These are phyloP conservation scores for Adansonia rubrostipa DNA, from an alignment of 441 rosid genomes.

Conservation along the genomic window DNA sequence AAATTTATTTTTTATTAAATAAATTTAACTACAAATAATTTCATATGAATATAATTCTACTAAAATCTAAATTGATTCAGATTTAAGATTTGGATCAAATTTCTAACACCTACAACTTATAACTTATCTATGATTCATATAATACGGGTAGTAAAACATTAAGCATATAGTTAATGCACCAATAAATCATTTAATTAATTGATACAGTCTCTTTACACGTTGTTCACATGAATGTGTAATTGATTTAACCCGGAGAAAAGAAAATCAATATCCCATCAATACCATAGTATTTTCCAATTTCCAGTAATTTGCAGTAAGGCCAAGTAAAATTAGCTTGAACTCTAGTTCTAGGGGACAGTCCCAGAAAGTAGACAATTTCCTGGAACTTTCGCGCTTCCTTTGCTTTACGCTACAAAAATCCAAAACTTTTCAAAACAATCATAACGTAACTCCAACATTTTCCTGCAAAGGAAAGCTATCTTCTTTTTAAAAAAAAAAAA, in stretches of 20 bases:
- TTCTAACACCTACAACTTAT: background rate
- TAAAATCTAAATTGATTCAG: no score
- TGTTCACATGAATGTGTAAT: background rate
- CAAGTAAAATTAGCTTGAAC: background rate
- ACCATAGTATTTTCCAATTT: background rate
- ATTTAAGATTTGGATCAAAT: no score
- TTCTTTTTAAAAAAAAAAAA: background rate
- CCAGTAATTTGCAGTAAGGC: no score
- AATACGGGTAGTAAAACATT: background rate
- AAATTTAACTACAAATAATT: no score
- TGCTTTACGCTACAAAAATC: background rate
- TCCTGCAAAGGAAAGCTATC: background rate
- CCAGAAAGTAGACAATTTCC: background rate
- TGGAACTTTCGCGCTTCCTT: conserved; percentile 35
- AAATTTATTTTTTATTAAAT: no score
- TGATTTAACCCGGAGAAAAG: background rate
- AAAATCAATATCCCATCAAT: background rate
- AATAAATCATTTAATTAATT: background rate
- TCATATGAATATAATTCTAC: no score
- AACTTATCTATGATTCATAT: background rate
- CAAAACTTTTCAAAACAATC: background rate
- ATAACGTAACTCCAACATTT: background rate
- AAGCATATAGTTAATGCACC: background rate
- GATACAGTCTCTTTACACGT: background rate
- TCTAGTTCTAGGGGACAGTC: background rate